phyloP scores from a whole-genome alignment of 2,329 filamentous ascomycete species.

The Bipolaris sorokiniana region DNA sequence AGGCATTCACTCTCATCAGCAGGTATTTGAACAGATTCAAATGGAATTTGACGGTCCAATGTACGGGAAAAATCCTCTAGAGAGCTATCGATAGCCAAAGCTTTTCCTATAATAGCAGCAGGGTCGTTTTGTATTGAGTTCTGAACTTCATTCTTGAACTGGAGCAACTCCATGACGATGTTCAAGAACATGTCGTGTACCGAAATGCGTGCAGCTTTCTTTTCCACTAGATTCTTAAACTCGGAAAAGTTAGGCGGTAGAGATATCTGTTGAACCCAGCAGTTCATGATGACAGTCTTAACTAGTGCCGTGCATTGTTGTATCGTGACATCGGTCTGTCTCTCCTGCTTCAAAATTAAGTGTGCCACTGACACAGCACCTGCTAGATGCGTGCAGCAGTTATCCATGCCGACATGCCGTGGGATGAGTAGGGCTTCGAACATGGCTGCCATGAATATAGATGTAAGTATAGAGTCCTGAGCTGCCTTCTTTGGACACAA shows the following conservation, averaged over 20 bases:
- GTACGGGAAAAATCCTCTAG: slow-evolving; percentile 20
- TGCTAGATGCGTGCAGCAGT: slow-evolving; percentile 35
- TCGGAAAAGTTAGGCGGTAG: slow-evolving; percentile 25
- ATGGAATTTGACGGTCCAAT: slow-evolving; percentile 22
- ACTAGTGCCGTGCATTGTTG: slow-evolving; percentile 25
- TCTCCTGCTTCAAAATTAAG: slow-evolving; percentile 24
- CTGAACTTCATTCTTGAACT: slow-evolving; percentile 22
- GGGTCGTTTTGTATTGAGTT: slow-evolving; percentile 1
- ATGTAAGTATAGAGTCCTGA: slow-evolving; percentile 31
- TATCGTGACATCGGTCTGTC: slow-evolving; percentile 19
- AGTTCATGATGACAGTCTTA: slow-evolving; percentile 35
- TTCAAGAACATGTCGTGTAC: slow-evolving; percentile 27
- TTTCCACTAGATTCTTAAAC: slow-evolving; percentile 19
- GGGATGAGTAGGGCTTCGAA: slow-evolving; percentile 36
- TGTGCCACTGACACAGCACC: slow-evolving; percentile 36
- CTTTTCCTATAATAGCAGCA: slow-evolving; percentile 16
- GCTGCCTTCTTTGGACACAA: slow-evolving; percentile 15
- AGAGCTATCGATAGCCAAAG: slow-evolving; percentile 22
- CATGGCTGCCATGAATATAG: slow-evolving; percentile 36
- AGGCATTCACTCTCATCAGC: slow-evolving; percentile 12
- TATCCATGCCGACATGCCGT: slow-evolving; percentile 22
- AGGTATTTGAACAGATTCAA: slow-evolving; percentile 15
- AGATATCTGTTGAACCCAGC: slow-evolving; percentile 32
- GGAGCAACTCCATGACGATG: slow-evolving; percentile 23
- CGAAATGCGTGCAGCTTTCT: slow-evolving; percentile 11